Evolutionary conservation across 805 yeast species (phyloP).

Genomic region (Candida bentonensis): DNA sequence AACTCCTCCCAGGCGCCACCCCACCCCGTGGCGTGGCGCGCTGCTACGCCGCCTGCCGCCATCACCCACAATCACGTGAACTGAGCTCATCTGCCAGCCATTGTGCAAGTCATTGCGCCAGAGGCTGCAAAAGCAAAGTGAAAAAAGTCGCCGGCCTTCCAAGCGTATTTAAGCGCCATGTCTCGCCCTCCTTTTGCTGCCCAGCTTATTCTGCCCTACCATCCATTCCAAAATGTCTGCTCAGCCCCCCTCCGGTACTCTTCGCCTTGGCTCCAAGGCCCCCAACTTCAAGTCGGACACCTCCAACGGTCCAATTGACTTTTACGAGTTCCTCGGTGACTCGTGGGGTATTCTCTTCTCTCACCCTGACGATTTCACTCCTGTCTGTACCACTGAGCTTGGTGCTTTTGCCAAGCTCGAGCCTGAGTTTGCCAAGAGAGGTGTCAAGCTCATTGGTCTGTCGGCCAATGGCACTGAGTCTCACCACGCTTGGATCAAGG

Average conservation of each 20-base stretch:
- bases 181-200: too few species aligned
- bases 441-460: slow-evolving; percentile 78
- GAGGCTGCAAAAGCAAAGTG: neutral
- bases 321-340: slow-evolving; percentile 78
- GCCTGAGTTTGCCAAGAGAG: slow-evolving; percentile 79
- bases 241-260: slow-evolving; percentile 17
- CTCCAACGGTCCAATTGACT: slow-evolving; percentile 69
- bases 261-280: slow-evolving; percentile 74
- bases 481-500: slow-evolving; percentile 85
- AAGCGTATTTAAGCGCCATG: too few species aligned
- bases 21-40: too few species aligned
- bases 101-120: neutral
- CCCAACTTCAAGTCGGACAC: slow-evolving; percentile 82
- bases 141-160: neutral
- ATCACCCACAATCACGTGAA: too few species aligned
- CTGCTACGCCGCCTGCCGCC: too few species aligned
- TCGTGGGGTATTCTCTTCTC: slow-evolving; percentile 84
- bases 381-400: slow-evolving; percentile 92
- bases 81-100: neutral
- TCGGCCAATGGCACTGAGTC: slow-evolving; percentile 77
- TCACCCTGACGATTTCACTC: slow-evolving; percentile 95
- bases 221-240: slow-evolving; percentile 13
- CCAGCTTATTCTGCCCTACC: too few species aligned
- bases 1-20: too few species aligned
- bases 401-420: slow-evolving; percentile 90